A percentile compares a stretch with the other conserved stretches of the same genome.
phyloP scores from a whole-genome alignment of 139 green algal species.

The Coccomyxa sp. region DNA sequence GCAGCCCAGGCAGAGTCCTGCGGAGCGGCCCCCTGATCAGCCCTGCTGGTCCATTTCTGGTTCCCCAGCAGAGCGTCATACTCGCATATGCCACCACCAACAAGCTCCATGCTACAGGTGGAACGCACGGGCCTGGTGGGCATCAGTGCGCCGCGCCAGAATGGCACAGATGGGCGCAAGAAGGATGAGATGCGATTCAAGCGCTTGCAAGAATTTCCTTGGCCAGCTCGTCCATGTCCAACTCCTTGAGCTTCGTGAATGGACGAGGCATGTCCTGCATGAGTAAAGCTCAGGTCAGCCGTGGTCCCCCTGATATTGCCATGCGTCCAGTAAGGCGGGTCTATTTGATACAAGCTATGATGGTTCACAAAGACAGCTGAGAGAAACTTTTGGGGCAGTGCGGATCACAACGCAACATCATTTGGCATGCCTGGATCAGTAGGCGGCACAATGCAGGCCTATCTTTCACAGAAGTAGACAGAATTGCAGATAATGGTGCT shows the following conservation, averaged over 20 bases:
- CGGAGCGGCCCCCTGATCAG: not conserved
- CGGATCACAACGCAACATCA: not conserved
- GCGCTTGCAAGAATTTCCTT: not conserved
- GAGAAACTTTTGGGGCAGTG: not conserved
- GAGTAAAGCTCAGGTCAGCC: not conserved
- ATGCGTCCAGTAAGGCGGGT: not conserved
- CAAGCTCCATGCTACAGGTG: not conserved
- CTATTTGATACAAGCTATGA: no score
- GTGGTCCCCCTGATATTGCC: not conserved
- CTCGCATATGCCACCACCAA: not conserved
- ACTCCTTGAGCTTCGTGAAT: slow-evolving; percentile 42
- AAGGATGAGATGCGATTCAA: not conserved
- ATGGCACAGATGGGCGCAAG: not conserved
- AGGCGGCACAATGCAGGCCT: not conserved
- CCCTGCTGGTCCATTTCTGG: not conserved
- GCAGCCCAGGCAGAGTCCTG: not conserved
- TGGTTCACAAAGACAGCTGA: not conserved
- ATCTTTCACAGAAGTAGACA: not conserved
- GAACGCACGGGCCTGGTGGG: not conserved
- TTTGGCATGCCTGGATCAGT: not conserved
- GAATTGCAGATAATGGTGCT: no score
- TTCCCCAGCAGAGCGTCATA: not conserved
- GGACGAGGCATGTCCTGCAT: slow-evolving; percentile 40
- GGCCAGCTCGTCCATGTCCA: slow-evolving; percentile 35
- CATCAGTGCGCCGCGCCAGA: not conserved